These are phyloP conservation scores for Pleurotus platypus DNA, from an alignment of 768 basidiomycete species.

Conservation along the genomic window DNA sequence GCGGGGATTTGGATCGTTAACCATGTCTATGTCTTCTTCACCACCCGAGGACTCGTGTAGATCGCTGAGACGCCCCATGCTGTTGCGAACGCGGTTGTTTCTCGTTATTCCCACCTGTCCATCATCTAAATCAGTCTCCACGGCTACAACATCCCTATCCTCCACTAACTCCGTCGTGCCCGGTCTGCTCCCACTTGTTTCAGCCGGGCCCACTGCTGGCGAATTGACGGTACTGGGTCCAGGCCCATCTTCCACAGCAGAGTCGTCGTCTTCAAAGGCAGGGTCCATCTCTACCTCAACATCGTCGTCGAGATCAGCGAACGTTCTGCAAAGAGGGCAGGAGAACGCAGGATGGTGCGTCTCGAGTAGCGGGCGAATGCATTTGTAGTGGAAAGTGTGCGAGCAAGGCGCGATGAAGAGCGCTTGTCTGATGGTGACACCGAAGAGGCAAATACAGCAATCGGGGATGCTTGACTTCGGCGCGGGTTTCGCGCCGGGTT, in stretches of 20 bases:
- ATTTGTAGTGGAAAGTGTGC: conserved; percentile 96
- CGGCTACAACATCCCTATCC: conserved; percentile 21
- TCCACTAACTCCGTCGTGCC: conserved; percentile 15
- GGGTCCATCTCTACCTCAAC: conserved; percentile 59
- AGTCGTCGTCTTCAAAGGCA: conserved; percentile 1
- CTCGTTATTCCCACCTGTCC: conserved; percentile 15
- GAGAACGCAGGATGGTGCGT: conserved; percentile 91
- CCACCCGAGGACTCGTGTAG: not conserved
- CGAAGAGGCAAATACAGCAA: conserved; percentile 92
- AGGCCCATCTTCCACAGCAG: not conserved
- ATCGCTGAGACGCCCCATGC: conserved; percentile 1
- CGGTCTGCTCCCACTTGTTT: conserved; percentile 9
- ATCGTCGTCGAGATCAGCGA: conserved; percentile 92
- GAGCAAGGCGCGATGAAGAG: conserved; percentile 98
- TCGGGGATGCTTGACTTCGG: conserved; percentile 58
- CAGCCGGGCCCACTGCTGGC: conserved; percentile 1
- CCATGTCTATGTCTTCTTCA: conserved; percentile 6
- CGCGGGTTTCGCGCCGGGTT: conserved; percentile 15
- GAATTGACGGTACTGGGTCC: conserved; percentile 2
- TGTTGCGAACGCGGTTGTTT: conserved; percentile 5
- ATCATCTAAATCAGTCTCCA: conserved; percentile 36
- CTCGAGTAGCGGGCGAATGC: conserved; percentile 87
- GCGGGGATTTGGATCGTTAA: not conserved
- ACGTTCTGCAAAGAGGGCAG: conserved; percentile 93
- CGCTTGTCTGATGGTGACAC: conserved; percentile 90